Base-by-base conservation (phyloP, 495 filamentous ascomycete species). In the Ramalina peruviana region DNA sequence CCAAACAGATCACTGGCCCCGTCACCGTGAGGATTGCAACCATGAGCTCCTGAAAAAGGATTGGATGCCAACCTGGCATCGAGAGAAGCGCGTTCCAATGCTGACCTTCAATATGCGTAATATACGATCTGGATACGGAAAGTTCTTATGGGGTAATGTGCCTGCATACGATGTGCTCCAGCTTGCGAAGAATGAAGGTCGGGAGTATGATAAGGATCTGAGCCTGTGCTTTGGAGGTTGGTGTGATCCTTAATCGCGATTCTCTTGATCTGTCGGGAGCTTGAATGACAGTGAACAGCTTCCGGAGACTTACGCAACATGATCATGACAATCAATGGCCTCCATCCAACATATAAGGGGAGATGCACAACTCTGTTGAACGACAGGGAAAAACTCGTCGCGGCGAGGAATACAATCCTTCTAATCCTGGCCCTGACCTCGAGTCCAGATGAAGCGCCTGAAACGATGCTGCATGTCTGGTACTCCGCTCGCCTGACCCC, bases 301-400 rank as follows among this genome's bases (percentile, higher is more conserved):
- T 72, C 70, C 2, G 71, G 71, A 39, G 70, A 77, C 48, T 43
- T 70, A 12, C 58, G 71, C 16, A 70, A 73, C 54, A 48, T 69
- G 10, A 49, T 72, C 41, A 62, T 62, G 51, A 68, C 72, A 0
- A 47, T 76, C 20, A 44, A 49, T 11, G 20, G 52, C 0, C 52
- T 76, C 16, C 67, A 67, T 0, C 47, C n/a, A 2, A 49, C 16
- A 2, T 70, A 65, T 45, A 52, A 25, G 6, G 36, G 54, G 0
- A 16, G 48, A 0, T 46, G 67, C 40, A 36, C 56, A 3, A 52
- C 69, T 0, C 54, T 58, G 0, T 36, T 76, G 3, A 75, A 74
- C 48, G 72, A 78, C 46, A 3, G 19, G n/a, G 66, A 73, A 17
- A 42, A 67, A 26, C 58, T 64, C 21, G 50, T 75, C 16, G 67